Percentiles rank a stretch among this genome's conserved stretches.
phyloP scores from a whole-genome alignment of 164 flowering plant genomes.

The Nymphaea colorata region DNA sequence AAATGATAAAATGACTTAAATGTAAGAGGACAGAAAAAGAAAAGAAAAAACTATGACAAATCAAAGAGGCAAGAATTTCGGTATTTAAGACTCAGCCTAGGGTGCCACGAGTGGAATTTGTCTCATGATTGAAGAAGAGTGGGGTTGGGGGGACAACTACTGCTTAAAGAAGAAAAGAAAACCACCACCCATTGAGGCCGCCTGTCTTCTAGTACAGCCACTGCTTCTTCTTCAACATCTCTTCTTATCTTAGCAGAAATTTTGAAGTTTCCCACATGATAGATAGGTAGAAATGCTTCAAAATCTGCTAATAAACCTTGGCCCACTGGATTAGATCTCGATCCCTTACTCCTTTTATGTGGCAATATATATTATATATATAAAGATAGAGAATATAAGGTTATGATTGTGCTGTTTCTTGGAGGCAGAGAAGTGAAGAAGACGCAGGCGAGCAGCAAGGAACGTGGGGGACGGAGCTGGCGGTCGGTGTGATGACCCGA shows the following conservation, averaged over 20 bases:
- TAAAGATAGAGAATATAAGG: neutral
- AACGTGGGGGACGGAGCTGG: neutral
- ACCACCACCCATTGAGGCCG: neutral
- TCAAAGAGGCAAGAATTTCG: neutral
- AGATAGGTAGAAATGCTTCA: too few relatives aligned
- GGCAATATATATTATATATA: too few relatives aligned
- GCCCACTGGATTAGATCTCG: too few relatives aligned
- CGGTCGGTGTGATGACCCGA: neutral
- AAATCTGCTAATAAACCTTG: too few relatives aligned
- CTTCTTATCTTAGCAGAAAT: too few relatives aligned
- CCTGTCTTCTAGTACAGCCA: neutral
- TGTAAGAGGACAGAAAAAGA: too few relatives aligned
- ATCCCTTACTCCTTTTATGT: too few relatives aligned
- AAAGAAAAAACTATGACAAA: neutral
- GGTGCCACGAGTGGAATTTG: neutral
- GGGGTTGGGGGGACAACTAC: too few relatives aligned
- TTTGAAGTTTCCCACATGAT: too few relatives aligned
- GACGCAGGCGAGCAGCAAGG: neutral
- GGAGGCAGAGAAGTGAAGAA: neutral
- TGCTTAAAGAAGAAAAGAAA: neutral
- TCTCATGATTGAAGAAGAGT: neutral
- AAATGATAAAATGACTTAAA: too few relatives aligned
- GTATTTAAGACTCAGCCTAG: neutral
- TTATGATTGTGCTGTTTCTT: neutral
- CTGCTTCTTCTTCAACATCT: neutral